Percentiles rank a stretch among this genome's conserved stretches.
Conservation (phyloP, 345 rosid genomes). For the Bruguiera parviflora region DNA sequence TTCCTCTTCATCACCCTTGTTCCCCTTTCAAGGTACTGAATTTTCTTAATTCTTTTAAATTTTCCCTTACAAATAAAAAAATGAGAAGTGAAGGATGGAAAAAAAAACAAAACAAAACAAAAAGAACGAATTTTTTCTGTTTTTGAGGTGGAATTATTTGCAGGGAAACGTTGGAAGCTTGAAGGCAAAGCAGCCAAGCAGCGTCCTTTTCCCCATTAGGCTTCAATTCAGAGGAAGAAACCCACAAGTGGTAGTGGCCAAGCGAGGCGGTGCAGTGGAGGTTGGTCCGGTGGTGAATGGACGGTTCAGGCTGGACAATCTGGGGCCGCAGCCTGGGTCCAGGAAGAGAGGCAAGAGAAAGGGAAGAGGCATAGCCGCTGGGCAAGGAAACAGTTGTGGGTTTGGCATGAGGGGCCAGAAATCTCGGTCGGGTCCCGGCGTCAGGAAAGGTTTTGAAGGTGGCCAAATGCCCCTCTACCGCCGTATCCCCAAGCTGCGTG, state of each 20-base stretch:
- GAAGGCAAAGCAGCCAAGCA: neutral
- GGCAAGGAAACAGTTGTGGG: conserved; percentile 91
- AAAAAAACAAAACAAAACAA: too few relatives aligned
- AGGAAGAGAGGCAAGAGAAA: conserved; percentile 86
- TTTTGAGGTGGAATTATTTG: neutral
- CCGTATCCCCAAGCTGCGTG: conserved; percentile 83
- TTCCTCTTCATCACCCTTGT: conserved; percentile 4
- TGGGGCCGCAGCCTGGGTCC: conserved; percentile 90
- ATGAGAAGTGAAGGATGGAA: neutral
- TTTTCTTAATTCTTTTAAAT: neutral
- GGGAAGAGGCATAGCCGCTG: conserved; percentile 88
- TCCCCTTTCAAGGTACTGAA: conserved; percentile 9
- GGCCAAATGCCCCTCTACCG: conserved; percentile 94
- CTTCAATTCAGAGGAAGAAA: neutral
- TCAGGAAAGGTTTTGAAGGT: conserved; percentile 87
- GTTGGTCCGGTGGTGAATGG: conserved; percentile 14
- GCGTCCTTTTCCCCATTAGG: too few relatives aligned
- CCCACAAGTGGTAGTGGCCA: conserved; percentile 28
- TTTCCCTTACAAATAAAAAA: neutral
- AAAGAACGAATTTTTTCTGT: too few relatives aligned
- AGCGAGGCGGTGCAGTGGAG: conserved; percentile 27
- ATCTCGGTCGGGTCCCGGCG: conserved; percentile 90
- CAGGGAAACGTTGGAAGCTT: conserved; percentile 7
- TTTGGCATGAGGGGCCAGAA: conserved; percentile 99
- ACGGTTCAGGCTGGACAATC: conserved; percentile 67